A percentile compares a stretch with the other conserved stretches of the same genome.
Conservation (phyloP, 2,329 filamentous ascomycete species). For the Paracorniculantispora psalliotae region DNA sequence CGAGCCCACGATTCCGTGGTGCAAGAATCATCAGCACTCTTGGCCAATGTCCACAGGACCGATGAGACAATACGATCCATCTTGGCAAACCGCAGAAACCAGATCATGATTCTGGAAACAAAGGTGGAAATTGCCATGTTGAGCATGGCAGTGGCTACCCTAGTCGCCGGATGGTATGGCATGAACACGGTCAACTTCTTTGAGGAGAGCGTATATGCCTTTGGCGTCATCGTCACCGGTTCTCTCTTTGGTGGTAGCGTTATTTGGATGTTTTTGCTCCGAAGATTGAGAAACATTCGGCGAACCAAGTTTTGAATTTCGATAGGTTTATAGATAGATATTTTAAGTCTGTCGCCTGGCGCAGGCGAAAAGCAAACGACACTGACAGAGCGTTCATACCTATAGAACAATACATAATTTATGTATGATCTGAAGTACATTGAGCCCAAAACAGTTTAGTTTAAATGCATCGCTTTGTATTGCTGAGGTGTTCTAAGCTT, state of each 20-base stretch:
- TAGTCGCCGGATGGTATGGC: conserved; percentile 31
- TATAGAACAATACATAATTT: too few relatives aligned
- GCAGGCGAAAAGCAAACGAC: too few relatives aligned
- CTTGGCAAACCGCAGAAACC: conserved; percentile 31
- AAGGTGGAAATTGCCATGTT: conserved; percentile 32
- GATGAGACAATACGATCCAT: conserved; percentile 29
- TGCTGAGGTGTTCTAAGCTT: neutral
- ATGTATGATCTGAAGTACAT: too few relatives aligned
- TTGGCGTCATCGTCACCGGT: conserved; percentile 16
- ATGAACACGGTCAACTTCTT: conserved; percentile 34
- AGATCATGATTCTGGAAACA: conserved; percentile 34
- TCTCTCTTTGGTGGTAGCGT: conserved; percentile 7
- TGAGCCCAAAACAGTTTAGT: too few relatives aligned
- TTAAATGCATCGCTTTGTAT: too few relatives aligned
- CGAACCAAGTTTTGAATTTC: neutral
- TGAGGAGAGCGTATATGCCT: conserved; percentile 28
- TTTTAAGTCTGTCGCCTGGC: too few relatives aligned
- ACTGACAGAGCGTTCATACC: too few relatives aligned
- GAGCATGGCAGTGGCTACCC: conserved; percentile 28
- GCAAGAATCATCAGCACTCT: conserved; percentile 21
- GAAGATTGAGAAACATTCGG: conserved; percentile 7
- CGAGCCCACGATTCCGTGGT: conserved; percentile 30
- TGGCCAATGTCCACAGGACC: conserved; percentile 27
- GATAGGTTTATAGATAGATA: too few relatives aligned
- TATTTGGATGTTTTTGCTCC: conserved; percentile 12